phyloP scores from a whole-genome alignment of 352 stramenopile species.

The Pythium angustatum region DNA sequence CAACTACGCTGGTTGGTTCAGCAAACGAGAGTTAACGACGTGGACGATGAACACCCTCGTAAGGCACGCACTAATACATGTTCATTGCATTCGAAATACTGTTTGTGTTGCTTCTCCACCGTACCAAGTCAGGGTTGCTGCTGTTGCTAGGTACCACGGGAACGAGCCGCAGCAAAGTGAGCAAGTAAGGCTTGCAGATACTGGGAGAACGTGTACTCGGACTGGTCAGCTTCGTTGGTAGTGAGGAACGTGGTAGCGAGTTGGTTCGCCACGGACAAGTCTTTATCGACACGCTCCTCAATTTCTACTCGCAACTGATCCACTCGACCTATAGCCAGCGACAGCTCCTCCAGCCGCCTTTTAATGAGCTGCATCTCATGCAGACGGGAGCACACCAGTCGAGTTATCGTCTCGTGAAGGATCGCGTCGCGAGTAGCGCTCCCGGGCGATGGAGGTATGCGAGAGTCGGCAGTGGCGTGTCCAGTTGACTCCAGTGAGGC shows the following conservation, averaged over 20 bases:
- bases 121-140: no score
- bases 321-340: constrained; percentile 1
- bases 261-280: not conserved
- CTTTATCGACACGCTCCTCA: not conserved
- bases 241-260: not conserved
- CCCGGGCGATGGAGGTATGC: no score
- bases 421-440: not conserved
- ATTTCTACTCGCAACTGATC: not conserved
- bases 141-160: no score
- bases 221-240: not conserved
- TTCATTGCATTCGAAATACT: not conserved
- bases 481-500: no score
- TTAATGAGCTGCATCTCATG: constrained; percentile 7
- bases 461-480: no score
- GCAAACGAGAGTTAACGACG: not conserved
- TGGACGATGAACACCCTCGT: not conserved
- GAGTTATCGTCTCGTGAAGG: not conserved
- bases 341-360: not conserved
- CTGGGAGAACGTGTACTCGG: not conserved
- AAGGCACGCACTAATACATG: not conserved
- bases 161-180: not conserved
- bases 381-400: constrained; percentile 5
- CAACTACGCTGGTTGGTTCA: not conserved
- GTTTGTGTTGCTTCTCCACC: no score
- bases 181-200: not conserved